Evolutionary conservation across 768 basidiomycete genomes (phyloP), one percentile per base, ranked within the genome.

Genomic region (Boletus huronensis): DNA sequence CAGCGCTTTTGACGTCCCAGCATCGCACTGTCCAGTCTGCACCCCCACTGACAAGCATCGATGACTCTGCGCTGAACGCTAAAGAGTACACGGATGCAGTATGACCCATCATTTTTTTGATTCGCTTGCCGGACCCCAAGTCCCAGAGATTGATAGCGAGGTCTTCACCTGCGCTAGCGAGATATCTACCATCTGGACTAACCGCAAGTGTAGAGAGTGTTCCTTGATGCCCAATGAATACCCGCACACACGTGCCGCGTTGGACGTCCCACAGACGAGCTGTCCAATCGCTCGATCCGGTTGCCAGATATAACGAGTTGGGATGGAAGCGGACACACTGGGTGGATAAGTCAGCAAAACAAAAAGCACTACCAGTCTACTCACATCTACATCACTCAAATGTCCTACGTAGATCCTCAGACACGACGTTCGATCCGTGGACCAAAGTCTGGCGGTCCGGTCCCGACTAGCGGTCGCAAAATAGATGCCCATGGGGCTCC

Each of bases 241-340:
- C 91, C 19, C 97, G 85, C 2, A 98, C 86, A 70, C 93, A 97
- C 6, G 85, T 80, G 6, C 97, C 97, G 41, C 87, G 84, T 64
- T 98, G 97, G n/a, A 96, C 90, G 67, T 99, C 97, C 97, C 97
- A 99, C 39, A 99, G 71, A 44, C 97, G 85, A 54, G 94, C 92
- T 9, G 96, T 97, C 82, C 90, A 88, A 69, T 99, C 97, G 62
- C 88, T 92, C 3, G 96, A 98, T 14, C 94, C 97, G 0, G 97
- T 98, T 6, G 94, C 96, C 29, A 99, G 82, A 72, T 98, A 99
- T 34, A 99, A 73, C 23, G 95, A 97, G 68, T 99, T 99, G 0
- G 97, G 96, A 70, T 99, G 97, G 74, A 99, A 99, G 67, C 85
- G 82, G 23, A 99, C 81, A 68, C 93, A 94, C 97, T 98, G 62